These are phyloP conservation scores for Apiospora phragmitis DNA, from an alignment of 2,329 filamentous ascomycete genomes.

Conservation along the genomic window DNA sequence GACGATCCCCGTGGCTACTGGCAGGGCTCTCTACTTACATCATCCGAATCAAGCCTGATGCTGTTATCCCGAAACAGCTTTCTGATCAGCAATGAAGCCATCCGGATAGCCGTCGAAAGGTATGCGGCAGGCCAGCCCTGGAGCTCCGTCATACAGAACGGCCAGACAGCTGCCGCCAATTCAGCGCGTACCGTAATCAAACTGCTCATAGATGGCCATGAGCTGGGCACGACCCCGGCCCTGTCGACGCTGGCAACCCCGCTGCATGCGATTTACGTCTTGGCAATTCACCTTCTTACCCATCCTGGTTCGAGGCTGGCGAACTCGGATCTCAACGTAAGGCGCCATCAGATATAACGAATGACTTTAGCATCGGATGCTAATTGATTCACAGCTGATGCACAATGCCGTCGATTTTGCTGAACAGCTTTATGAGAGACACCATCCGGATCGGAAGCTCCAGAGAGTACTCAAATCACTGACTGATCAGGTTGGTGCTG, in stretches of 20 bases:
- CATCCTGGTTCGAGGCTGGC: conserved; percentile 14
- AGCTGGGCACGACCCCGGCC: conserved; percentile 8
- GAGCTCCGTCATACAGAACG: conserved; percentile 14
- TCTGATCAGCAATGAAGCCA: conserved; percentile 13
- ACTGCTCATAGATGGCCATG: conserved; percentile 14
- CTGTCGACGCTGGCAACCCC: conserved; percentile 10
- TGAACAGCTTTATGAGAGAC: conserved; percentile 7
- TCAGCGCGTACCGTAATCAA: conserved; percentile 11
- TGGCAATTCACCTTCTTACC: conserved; percentile 10
- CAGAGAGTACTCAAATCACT: conserved; percentile 7
- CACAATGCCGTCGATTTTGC: conserved; percentile 16
- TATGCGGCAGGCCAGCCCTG: conserved; percentile 11
- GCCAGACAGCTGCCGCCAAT: conserved; percentile 11
- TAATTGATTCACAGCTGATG: conserved; percentile 8
- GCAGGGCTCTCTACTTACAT: background rate
- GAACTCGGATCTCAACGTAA: conserved; percentile 15
- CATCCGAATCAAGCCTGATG: background rate
- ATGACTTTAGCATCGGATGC: background rate
- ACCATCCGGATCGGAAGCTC: conserved; percentile 10
- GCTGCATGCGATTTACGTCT: conserved; percentile 14
- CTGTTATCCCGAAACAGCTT: conserved; percentile 14
- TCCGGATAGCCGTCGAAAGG: conserved; percentile 7
- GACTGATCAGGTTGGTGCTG: background rate
- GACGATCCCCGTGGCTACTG: too few relatives aligned
- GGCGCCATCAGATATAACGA: background rate